Percentiles rank a stretch among this genome's conserved stretches.
Conservation (phyloP, 2,329 filamentous ascomycete genomes). For the Penicillium freii region DNA sequence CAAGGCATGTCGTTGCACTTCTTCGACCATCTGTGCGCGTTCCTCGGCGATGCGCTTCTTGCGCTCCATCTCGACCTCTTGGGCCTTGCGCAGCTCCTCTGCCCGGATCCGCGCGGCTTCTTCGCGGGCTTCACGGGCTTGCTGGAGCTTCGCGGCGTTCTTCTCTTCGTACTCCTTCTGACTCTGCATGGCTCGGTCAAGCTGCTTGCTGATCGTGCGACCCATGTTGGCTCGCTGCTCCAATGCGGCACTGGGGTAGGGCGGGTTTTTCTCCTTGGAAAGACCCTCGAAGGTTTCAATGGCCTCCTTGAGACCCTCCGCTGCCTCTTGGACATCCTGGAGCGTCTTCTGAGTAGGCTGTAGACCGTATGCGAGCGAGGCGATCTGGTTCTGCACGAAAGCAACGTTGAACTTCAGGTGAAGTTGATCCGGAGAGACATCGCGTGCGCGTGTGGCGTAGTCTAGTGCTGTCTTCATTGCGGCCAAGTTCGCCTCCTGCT, state of each 20-base stretch:
- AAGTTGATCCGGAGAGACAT: constrained; percentile 75
- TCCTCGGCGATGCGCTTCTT: constrained; percentile 84
- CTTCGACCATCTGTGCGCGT: constrained; percentile 73
- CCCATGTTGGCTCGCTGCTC: constrained; percentile 98
- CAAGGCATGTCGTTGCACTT: constrained; percentile 70
- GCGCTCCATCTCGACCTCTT: constrained; percentile 69
- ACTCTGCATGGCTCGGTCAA: constrained; percentile 77
- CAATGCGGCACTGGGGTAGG: constrained; percentile 85
- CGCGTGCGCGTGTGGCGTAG: constrained; percentile 66
- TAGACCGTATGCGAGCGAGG: constrained; percentile 72
- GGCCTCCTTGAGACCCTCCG: constrained; percentile 77
- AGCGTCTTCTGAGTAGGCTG: constrained; percentile 74
- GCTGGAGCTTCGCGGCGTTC: constrained; percentile 82
- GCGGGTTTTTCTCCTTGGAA: constrained; percentile 64
- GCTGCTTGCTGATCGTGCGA: constrained; percentile 87
- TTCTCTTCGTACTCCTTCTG: constrained; percentile 91
- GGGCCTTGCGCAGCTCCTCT: constrained; percentile 66
- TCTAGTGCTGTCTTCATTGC: constrained; percentile 64
- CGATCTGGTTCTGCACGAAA: constrained; percentile 94
- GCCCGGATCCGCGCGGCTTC: constrained; percentile 75
- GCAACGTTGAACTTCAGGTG: constrained; percentile 98
- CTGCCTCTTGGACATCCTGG: constrained; percentile 76
- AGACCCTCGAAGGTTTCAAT: constrained; percentile 67
- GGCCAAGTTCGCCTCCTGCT: constrained; percentile 62
- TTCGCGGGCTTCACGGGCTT: constrained; percentile 76